Conservation (phyloP, 2,329 filamentous ascomycete species). For the Bipolaris oryzae region DNA sequence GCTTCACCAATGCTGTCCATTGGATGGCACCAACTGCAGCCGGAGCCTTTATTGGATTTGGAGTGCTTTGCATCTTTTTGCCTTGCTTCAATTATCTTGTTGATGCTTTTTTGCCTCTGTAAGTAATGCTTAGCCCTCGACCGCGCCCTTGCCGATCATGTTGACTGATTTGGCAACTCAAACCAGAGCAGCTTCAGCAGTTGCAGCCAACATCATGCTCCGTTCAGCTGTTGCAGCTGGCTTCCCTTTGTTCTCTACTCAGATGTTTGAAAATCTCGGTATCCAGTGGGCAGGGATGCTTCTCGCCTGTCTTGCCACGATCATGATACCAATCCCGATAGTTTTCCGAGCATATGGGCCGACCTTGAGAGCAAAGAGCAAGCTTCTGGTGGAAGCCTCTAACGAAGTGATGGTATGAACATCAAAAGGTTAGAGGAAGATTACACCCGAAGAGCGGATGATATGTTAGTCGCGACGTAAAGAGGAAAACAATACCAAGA, state of each 20-base stretch:
- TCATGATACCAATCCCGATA: neutral
- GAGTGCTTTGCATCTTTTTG: neutral
- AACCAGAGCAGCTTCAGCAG: neutral
- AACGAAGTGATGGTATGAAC: neutral
- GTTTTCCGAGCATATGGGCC: neutral
- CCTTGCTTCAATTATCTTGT: neutral
- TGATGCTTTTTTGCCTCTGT: neutral
- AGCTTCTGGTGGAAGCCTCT: neutral
- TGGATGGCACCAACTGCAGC: neutral
- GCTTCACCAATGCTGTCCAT: neutral
- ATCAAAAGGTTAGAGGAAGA: neutral
- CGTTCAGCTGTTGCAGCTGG: neutral
- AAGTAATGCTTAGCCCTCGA: neutral
- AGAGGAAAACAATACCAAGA: no score
- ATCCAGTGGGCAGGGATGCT: slow-evolving; percentile 1
- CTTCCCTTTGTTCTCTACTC: neutral
- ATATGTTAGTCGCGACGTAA: no score
- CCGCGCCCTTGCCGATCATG: neutral
- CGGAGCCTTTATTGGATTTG: neutral
- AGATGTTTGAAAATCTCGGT: neutral
- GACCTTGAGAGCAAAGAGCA: neutral
- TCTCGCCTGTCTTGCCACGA: neutral
- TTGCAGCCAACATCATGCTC: neutral
- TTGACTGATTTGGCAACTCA: neutral
- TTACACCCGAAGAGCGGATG: no score